phyloP scores from a whole-genome alignment of 495 filamentous ascomycete genomes.

The Daldinia concentrica region DNA sequence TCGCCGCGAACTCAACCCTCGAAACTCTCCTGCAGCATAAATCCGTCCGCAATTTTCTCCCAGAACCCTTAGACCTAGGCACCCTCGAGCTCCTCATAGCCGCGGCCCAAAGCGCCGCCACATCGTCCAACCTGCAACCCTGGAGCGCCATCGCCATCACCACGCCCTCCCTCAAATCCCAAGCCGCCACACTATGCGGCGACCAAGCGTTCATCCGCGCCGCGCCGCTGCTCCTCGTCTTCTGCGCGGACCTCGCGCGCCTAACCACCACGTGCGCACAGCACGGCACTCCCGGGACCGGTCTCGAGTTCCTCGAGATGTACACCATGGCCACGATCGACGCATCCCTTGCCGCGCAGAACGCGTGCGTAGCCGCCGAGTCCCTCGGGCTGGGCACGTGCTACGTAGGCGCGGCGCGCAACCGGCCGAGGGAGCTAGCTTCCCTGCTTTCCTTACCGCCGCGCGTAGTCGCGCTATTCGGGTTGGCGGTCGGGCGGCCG shows the following conservation, averaged over 20 bases:
- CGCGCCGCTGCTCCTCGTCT: background rate
- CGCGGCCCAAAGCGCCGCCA: constrained; percentile 60
- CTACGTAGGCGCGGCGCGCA: background rate
- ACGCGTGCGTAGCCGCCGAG: background rate
- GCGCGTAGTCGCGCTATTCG: background rate
- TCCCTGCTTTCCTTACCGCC: background rate
- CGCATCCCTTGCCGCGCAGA: background rate
- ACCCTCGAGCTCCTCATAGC: background rate
- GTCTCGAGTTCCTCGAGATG: background rate
- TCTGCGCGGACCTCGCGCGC: background rate
- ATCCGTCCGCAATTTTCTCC: background rate
- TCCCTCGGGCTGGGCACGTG: background rate
- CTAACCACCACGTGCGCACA: background rate
- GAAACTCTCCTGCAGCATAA: background rate
- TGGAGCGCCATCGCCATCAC: constrained; percentile 70
- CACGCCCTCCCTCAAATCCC: constrained; percentile 58
- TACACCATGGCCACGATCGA: background rate
- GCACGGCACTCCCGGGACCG: background rate
- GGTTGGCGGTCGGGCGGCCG: background rate
- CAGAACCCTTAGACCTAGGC: background rate
- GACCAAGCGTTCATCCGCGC: constrained; percentile 61
- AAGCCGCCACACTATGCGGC: constrained; percentile 62
- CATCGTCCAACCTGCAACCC: constrained; percentile 62
- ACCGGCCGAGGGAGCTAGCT: background rate
- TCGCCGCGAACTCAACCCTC: background rate